A percentile compares a stretch with the other conserved stretches of the same genome.
Conservation (phyloP, 805 yeast species). For the Saturnispora dispora region DNA sequence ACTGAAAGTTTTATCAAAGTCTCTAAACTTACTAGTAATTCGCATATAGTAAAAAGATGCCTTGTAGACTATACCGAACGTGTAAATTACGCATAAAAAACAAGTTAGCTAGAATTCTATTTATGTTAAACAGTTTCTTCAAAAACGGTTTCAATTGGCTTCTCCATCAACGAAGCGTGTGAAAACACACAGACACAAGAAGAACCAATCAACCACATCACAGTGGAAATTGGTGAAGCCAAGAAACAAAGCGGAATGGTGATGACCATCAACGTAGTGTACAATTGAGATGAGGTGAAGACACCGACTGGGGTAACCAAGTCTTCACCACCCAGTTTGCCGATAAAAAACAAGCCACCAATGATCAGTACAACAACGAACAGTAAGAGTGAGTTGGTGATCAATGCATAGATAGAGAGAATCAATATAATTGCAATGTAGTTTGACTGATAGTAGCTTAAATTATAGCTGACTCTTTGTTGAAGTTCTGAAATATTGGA, state of each 20-base stretch:
- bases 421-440: constrained; percentile 65
- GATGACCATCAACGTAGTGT: constrained; percentile 75
- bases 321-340: constrained; percentile 73
- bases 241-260: constrained; percentile 38
- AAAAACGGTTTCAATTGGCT: constrained; percentile 95
- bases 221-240: constrained; percentile 54
- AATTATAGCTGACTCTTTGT: constrained; percentile 76
- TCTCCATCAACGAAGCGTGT: constrained; percentile 91
- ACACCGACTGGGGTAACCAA: constrained; percentile 68
- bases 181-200: constrained; percentile 76
- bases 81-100: too few species aligned
- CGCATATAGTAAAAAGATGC: not conserved
- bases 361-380: constrained; percentile 71
- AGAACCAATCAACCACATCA: constrained; percentile 96
- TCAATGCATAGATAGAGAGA: constrained; percentile 73
- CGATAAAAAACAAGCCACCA: constrained; percentile 72
- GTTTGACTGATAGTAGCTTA: constrained; percentile 81
- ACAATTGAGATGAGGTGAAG: constrained; percentile 73
- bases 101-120: not conserved
- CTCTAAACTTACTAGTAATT: not conserved
- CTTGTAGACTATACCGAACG: not conserved
- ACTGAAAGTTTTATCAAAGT: constrained; percentile 18
- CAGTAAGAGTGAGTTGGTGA: constrained; percentile 76
- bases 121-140: constrained; percentile 49
- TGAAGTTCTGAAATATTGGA: constrained; percentile 83